Base-by-base conservation (phyloP, 1,284 basidiomycete species). In the Anthracocystis setariae region DNA sequence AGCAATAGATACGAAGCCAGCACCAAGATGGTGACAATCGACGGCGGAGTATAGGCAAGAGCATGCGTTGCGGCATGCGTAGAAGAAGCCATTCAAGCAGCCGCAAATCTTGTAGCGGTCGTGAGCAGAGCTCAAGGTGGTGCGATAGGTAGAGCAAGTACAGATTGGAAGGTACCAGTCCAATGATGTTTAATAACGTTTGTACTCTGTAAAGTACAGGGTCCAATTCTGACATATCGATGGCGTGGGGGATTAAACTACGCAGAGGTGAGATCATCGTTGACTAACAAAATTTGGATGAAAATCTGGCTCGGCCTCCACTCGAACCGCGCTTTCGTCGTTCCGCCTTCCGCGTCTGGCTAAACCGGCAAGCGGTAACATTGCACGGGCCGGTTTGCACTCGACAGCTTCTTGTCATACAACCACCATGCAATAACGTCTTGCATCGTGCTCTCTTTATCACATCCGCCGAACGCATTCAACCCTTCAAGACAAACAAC, bases 1-100 rank as follows among this genome's bases (percentile, higher is more conserved):
- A 85, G 69, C 62, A 82, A 83, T 44, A 86, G 65, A 64, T 85
- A 85, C 10, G 57, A 58, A 13, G 43, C 29, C 29, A 29, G 12
- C 29, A 29, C 29, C 29, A 29, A 20, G 2, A 66, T 32, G 3
- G 61, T 51, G 8, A 66, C 37, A 3, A 69, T 49, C 3, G 37
- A 38, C 7, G 37, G 37, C 7, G 37, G 17, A 5, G 37, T 38
- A 18, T 38, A 38, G 15, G 37, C 8, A 5, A 38, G 37, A 38
- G 37, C 37, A 38, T 38, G 7, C 29, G 7, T 12, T 12, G 29
- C 12, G 29, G 5, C 29, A 29, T 12, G 7, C 12, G 29, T 12
- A 29, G 29, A 5, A 5, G 29, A 29, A 29, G 29, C 29, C 29
- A 29, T 29, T 12, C 7, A 29, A 29, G 29, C 12, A 29, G 29